A percentile compares a stretch with the other conserved stretches of the same genome.
phyloP scores from a whole-genome alignment of 2,329 filamentous ascomycete genomes.

The Ceratocystis cacaofunesta region DNA sequence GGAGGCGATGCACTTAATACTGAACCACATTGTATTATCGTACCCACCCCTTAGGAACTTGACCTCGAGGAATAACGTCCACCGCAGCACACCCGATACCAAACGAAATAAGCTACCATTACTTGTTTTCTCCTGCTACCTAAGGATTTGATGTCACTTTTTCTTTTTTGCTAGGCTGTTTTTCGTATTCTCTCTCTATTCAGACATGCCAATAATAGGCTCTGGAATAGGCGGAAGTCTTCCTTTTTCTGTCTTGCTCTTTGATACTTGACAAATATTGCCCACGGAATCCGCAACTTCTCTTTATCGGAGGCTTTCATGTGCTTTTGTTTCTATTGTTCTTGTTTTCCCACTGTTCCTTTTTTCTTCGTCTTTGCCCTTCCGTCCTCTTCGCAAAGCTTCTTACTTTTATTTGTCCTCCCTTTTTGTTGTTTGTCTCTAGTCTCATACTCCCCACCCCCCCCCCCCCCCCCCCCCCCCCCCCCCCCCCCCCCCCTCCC shows the following conservation, averaged over 20 bases:
- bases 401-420: not conserved
- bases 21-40: conserved; percentile 1
- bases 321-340: not conserved
- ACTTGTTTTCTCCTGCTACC: not conserved
- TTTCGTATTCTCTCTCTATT: not conserved
- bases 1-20: conserved; percentile 3
- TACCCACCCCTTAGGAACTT: not conserved
- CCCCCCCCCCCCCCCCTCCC: not conserved
- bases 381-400: not conserved
- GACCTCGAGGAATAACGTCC: not conserved
- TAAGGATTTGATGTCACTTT: not conserved
- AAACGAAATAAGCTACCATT: not conserved
- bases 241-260: not conserved
- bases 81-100: not conserved
- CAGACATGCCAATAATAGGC: not conserved
- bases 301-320: not conserved
- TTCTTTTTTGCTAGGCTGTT: not conserved
- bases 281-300: not conserved
- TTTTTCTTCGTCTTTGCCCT: not conserved
- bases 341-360: not conserved
- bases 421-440: not conserved
- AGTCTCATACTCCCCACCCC: not conserved
- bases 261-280: not conserved
- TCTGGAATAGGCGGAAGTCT: not conserved
- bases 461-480: not conserved